Evolutionary conservation across 2,329 filamentous ascomycete species (phyloP).

Genomic region (Cadophora gregata): DNA sequence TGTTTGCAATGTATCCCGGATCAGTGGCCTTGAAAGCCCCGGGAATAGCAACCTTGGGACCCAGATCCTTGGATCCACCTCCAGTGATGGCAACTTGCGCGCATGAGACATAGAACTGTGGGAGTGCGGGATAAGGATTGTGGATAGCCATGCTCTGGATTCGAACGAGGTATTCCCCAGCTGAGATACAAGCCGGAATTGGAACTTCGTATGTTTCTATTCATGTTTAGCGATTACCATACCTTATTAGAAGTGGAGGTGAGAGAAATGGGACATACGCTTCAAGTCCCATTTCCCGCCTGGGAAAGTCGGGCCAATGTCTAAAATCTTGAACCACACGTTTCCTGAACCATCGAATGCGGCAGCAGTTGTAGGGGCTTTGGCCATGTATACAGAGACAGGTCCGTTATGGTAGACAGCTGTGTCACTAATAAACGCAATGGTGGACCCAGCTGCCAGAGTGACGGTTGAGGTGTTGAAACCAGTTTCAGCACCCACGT

Average conservation of each 20-base stretch:
- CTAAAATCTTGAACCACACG: constrained; percentile 47
- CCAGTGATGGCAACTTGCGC: constrained; percentile 40
- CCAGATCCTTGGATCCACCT: constrained; percentile 31
- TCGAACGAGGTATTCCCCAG: constrained; percentile 40
- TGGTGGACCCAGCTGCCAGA: constrained; percentile 48
- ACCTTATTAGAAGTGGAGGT: not conserved
- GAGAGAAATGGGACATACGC: constrained; percentile 24
- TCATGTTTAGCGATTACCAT: no score
- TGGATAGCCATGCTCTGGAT: constrained; percentile 41
- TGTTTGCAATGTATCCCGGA: constrained; percentile 29
- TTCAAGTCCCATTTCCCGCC: constrained; percentile 37
- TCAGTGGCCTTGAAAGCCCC: constrained; percentile 33
- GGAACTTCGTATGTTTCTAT: constrained; percentile 38
- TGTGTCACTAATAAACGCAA: constrained; percentile 53
- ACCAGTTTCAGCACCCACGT: constrained; percentile 40
- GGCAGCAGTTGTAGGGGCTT: constrained; percentile 43
- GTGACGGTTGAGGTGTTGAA: constrained; percentile 36
- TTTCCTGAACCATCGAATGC: constrained; percentile 44
- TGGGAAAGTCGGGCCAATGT: constrained; percentile 42
- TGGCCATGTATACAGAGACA: constrained; percentile 45
- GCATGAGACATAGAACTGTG: constrained; percentile 42
- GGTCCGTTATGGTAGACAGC: constrained; percentile 45
- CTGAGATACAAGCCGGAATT: constrained; percentile 36
- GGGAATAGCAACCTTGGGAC: constrained; percentile 37
- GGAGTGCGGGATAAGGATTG: constrained; percentile 38